Conservation (phyloP, 345 rosid species). For the Psidium guajava region DNA sequence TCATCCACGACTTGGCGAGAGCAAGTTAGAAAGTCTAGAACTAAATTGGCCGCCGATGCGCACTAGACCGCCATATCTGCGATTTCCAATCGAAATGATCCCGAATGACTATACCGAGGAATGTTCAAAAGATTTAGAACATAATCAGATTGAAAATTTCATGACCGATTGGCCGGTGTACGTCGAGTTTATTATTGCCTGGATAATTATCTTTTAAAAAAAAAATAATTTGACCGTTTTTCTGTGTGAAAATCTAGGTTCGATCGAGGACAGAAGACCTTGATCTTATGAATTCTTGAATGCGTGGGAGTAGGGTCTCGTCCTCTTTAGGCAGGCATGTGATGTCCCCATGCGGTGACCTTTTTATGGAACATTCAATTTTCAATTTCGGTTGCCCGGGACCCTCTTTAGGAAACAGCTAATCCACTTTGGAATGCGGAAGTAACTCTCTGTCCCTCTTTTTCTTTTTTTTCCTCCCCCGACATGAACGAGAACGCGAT, state of each 20-base stretch:
- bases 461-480: background rate
- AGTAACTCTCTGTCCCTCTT: background rate
- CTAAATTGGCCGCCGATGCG: no score
- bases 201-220: background rate
- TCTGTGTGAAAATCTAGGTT: background rate
- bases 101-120: no score
- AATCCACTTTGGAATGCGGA: background rate
- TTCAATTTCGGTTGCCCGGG: background rate
- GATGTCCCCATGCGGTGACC: background rate
- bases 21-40: no score
- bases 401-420: background rate
- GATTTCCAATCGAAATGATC: no score
- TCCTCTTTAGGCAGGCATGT: background rate
- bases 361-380: background rate
- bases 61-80: no score
- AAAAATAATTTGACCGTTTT: background rate
- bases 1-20: no score
- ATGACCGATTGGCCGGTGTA: no score
- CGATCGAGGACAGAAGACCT: no score
- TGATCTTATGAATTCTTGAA: no score
- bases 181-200: fast-evolving
- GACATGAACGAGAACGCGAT: background rate
- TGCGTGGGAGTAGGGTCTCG: no score
- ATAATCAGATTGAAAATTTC: no score
- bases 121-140: no score